A percentile compares a stretch with the other conserved stretches of the same genome.
Conservation (phyloP, 768 basidiomycete genomes). For the Suillus variegatus region DNA sequence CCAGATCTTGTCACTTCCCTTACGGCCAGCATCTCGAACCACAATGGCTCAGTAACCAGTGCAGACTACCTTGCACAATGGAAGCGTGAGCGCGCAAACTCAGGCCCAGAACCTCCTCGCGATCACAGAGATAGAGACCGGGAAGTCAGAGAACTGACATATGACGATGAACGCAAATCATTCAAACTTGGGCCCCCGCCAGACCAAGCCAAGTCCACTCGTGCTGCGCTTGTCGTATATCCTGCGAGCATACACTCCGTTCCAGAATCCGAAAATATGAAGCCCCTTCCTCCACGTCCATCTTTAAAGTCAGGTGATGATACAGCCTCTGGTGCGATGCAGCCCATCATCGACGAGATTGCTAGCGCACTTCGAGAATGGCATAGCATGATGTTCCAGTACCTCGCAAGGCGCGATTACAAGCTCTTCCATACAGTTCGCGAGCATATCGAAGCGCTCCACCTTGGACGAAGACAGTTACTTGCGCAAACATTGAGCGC, state of each 20-base stretch:
- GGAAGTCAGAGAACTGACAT: slow-evolving; percentile 62
- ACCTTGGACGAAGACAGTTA: slow-evolving; percentile 88
- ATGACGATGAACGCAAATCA: slow-evolving; percentile 49
- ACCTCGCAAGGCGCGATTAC: slow-evolving; percentile 89
- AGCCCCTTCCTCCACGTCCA: slow-evolving; percentile 86
- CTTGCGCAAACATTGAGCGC: slow-evolving; percentile 83
- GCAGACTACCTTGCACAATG: slow-evolving; percentile 50
- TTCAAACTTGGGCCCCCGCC: slow-evolving; percentile 75
- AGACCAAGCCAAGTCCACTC: slow-evolving; percentile 72
- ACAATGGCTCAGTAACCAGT: slow-evolving; percentile 37
- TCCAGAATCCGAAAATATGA: slow-evolving; percentile 63
- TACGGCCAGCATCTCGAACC: slow-evolving; percentile 34
- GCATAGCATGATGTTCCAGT: slow-evolving; percentile 89
- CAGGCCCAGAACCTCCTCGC: slow-evolving; percentile 28
- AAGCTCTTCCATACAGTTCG: slow-evolving; percentile 83
- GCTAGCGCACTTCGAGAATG: slow-evolving; percentile 96
- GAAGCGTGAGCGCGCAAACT: slow-evolving; percentile 37
- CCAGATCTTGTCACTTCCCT: slow-evolving; percentile 70
- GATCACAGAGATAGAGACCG: slow-evolving; percentile 48
- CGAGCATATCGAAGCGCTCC: slow-evolving; percentile 88
- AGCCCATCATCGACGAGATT: slow-evolving; percentile 97
- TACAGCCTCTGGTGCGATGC: slow-evolving; percentile 75
- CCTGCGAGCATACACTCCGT: slow-evolving; percentile 75
- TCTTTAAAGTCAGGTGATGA: slow-evolving; percentile 96
- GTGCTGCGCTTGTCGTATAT: slow-evolving; percentile 73